phyloP scores from a whole-genome alignment of 2,329 filamentous ascomycete genomes.

The Cordyceps fumosorosea region DNA sequence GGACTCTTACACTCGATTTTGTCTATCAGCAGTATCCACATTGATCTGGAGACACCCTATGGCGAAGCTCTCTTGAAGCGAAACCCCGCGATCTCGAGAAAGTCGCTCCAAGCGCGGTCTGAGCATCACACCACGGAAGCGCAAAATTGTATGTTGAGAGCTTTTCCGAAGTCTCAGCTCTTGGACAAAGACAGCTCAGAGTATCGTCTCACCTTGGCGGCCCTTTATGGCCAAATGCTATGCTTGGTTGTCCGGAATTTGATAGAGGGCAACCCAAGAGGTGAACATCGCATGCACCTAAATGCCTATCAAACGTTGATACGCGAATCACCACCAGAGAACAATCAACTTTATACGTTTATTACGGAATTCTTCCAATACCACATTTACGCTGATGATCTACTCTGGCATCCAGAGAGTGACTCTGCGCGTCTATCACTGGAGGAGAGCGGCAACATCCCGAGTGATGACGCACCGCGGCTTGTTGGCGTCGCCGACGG shows the following conservation, averaged over 20 bases:
- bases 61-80: conserved; percentile 46
- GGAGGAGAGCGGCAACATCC: conserved; percentile 29
- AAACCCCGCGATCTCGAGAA: conserved; percentile 39
- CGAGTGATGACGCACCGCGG: conserved; percentile 39
- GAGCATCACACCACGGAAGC: conserved; percentile 51
- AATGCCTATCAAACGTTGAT: conserved; percentile 68
- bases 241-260: conserved; percentile 54
- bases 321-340: conserved; percentile 50
- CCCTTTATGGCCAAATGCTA: conserved; percentile 56
- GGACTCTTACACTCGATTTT: conserved; percentile 89
- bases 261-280: conserved; percentile 49
- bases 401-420: conserved; percentile 43
- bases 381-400: conserved; percentile 61
- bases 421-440: conserved; percentile 32
- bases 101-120: conserved; percentile 44
- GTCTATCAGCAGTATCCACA: conserved; percentile 73
- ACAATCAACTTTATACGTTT: conserved; percentile 59
- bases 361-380: conserved; percentile 81
- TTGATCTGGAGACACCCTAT: conserved; percentile 53
- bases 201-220: conserved; percentile 42
- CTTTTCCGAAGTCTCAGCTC: conserved; percentile 34
- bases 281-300: conserved; percentile 75
- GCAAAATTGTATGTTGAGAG: conserved; percentile 43
- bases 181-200: conserved; percentile 37
- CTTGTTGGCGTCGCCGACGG: conserved; percentile 78